Evolutionary conservation across 805 yeast species (phyloP).

Genomic region (Ogataea naganishii): DNA sequence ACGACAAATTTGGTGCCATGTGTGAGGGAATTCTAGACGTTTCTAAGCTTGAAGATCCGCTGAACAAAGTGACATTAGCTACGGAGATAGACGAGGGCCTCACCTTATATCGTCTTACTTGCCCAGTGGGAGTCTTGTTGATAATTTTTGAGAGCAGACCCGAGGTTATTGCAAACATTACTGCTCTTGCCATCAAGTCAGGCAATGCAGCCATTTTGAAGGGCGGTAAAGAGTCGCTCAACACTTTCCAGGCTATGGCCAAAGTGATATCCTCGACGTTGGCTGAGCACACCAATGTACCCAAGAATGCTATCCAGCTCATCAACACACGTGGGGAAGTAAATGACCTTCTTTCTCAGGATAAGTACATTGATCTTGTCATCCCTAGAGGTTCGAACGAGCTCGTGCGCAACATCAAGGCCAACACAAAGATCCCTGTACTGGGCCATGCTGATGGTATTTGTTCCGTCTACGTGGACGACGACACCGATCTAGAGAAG

Average conservation of each 20-base stretch:
- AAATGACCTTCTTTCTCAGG: conserved; percentile 74
- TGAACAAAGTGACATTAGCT: conserved; percentile 81
- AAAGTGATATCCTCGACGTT: conserved; percentile 56
- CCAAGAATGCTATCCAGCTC: conserved; percentile 74
- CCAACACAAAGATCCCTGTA: conserved; percentile 88
- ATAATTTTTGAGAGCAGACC: conserved; percentile 96
- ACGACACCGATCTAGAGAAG: conserved; percentile 66
- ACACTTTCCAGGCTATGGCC: conserved; percentile 81
- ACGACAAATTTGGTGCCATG: conserved; percentile 89
- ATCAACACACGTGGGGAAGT: conserved; percentile 88
- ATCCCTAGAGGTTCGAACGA: conserved; percentile 98
- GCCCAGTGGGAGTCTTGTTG: conserved; percentile 90
- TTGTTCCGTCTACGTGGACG: conserved; percentile 80
- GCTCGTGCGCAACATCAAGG: conserved; percentile 78
- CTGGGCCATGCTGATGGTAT: conserved; percentile 98
- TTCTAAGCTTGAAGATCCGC: conserved; percentile 82
- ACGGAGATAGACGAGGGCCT: conserved; percentile 86
- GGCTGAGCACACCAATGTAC: conserved; percentile 54
- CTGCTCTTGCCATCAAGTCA: conserved; percentile 90
- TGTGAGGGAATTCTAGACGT: conserved; percentile 91
- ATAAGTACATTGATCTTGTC: conserved; percentile 84
- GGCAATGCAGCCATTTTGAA: conserved; percentile 95
- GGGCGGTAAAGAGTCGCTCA: conserved; percentile 90
- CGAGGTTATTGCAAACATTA: conserved; percentile 95
- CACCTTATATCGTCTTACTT: conserved; percentile 70